phyloP scores from a whole-genome alignment of 176 grass and related monocot species.

The Lolium rigidum region DNA sequence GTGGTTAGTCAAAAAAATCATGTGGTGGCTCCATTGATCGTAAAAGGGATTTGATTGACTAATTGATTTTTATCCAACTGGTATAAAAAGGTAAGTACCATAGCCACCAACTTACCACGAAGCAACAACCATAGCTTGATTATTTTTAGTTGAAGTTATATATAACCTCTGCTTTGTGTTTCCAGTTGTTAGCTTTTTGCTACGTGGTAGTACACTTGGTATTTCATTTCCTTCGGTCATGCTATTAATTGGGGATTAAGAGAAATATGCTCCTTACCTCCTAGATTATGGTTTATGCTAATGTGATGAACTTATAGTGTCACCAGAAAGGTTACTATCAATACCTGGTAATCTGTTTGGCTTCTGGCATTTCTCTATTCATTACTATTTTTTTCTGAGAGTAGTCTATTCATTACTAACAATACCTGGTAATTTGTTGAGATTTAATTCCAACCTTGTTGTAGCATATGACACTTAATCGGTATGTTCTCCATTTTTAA shows the following conservation, averaged over 20 bases:
- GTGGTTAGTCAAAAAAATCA: too few species aligned
- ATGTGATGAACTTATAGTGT: neutral
- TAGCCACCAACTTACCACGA: too few species aligned
- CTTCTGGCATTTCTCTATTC: neutral
- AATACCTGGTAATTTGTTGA: neutral
- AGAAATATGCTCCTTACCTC: neutral
- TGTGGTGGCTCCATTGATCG: too few species aligned
- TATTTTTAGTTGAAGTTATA: neutral
- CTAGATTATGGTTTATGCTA: neutral
- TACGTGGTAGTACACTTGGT: too few species aligned
- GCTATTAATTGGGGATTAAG: neutral
- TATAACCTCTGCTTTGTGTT: too few species aligned
- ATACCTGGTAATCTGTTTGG: neutral
- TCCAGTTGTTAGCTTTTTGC: too few species aligned
- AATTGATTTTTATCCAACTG: too few species aligned
- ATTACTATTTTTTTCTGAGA: too few species aligned
- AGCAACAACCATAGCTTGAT: neutral
- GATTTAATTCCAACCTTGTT: neutral
- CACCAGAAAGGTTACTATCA: neutral
- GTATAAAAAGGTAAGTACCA: too few species aligned
- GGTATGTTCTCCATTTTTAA: neutral
- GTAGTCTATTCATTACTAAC: neutral
- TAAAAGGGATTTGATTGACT: too few species aligned
- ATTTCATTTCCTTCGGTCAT: neutral
- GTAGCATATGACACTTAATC: neutral